These are phyloP conservation scores for Lantana camara DNA, from an alignment of 257 asterid species.

Conservation along the genomic window DNA sequence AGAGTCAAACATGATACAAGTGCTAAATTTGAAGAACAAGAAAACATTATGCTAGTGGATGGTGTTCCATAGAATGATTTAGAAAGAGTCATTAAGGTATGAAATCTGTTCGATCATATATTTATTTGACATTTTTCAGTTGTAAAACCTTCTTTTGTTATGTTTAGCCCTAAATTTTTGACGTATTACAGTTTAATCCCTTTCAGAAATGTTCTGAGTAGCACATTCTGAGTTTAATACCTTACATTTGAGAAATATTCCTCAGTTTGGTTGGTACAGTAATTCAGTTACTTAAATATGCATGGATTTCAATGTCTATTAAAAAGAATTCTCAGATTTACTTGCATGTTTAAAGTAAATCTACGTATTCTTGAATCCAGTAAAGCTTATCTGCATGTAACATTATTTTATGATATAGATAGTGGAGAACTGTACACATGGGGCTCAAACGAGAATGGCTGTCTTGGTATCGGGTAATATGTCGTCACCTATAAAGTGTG, in stretches of 20 bases:
- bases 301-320: no score
- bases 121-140: neutral
- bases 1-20: neutral
- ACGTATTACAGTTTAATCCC: neutral
- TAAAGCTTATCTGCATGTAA: constrained; percentile 5
- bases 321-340: neutral
- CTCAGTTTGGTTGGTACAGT: no score
- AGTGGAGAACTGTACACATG: constrained; percentile 89
- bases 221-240: neutral
- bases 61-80: neutral
- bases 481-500: constrained; percentile 16
- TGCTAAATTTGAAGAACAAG: no score
- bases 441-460: constrained; percentile 97
- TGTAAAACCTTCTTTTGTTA: neutral
- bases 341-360: constrained; percentile 4
- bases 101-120: neutral
- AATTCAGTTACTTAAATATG: no score
- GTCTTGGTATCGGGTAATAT: constrained; percentile 95
- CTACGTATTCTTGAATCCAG: constrained; percentile 6
- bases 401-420: constrained; percentile 44
- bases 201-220: neutral
- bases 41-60: neutral
- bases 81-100: neutral
- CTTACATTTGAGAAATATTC: no score
- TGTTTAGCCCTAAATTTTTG: neutral